Evolutionary conservation across 2,329 filamentous ascomycete species (phyloP).

Genomic region (Trichoderma harzianum): DNA sequence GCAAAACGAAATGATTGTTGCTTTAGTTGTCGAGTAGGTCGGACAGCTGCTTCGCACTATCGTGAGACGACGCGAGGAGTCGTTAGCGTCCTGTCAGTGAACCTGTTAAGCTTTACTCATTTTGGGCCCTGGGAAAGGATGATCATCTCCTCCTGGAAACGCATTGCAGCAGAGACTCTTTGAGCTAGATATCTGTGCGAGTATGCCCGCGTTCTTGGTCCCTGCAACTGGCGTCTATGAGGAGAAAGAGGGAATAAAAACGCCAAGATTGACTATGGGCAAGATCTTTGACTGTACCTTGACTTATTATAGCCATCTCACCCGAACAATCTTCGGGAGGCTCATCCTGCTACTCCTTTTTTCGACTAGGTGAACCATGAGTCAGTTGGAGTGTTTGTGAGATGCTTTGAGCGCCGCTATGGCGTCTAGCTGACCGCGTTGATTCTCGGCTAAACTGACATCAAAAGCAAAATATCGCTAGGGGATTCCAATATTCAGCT

Average conservation of each 20-base stretch:
- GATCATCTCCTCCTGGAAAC: not conserved
- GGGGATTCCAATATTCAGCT: not conserved
- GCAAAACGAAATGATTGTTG: not conserved
- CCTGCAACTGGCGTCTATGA: not conserved
- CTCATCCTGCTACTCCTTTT: not conserved
- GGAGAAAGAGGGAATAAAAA: not conserved
- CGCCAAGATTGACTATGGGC: not conserved
- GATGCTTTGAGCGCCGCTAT: not conserved
- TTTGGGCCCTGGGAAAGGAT: not conserved
- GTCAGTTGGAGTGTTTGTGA: not conserved
- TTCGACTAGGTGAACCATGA: not conserved
- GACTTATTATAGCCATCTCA: not conserved
- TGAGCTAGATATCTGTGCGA: not conserved
- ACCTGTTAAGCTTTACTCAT: not conserved
- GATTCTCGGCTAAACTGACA: not conserved
- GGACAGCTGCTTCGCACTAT: not conserved
- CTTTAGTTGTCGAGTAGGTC: not conserved
- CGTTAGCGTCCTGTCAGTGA: not conserved
- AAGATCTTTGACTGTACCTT: not conserved
- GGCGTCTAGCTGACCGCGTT: not conserved
- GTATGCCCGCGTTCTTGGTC: not conserved
- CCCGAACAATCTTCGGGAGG: not conserved
- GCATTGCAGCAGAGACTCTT: not conserved
- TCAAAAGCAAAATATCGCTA: not conserved
- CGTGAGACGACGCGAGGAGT: not conserved